phyloP scores from a whole-genome alignment of 345 rosid species.

The Citrus inodora region DNA sequence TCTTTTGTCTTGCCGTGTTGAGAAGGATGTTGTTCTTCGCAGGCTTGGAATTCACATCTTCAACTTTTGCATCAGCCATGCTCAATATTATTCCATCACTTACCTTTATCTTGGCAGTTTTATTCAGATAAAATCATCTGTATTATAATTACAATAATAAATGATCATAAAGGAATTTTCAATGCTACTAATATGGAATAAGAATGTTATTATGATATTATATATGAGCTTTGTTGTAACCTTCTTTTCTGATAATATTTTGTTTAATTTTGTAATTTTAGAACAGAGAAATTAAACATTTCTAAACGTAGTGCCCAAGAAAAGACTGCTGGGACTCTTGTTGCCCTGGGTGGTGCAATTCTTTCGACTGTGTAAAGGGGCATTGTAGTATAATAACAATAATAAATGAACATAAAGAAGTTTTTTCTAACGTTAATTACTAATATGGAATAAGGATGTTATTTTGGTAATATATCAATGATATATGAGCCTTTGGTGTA shows the following conservation, averaged over 20 bases:
- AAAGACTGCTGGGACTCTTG: background rate
- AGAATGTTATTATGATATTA: too few species aligned
- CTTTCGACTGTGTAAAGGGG: background rate
- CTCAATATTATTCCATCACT: conserved; percentile 1
- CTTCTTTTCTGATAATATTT: too few species aligned
- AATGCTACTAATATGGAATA: too few species aligned
- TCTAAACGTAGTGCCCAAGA: background rate
- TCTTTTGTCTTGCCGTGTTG: background rate
- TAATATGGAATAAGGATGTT: too few species aligned
- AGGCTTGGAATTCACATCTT: conserved; percentile 2
- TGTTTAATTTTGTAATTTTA: background rate
- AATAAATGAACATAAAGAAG: too few species aligned
- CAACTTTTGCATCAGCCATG: conserved; percentile 5
- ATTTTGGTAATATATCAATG: too few species aligned
- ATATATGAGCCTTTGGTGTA: too few species aligned
- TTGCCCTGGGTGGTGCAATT: background rate
- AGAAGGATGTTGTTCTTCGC: background rate
- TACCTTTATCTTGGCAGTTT: conserved; percentile 12
- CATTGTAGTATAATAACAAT: background rate
- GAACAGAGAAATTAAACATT: background rate
- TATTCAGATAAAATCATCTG: background rate
- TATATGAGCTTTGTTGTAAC: too few species aligned
- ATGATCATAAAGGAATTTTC: too few species aligned
- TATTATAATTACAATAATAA: too few species aligned
- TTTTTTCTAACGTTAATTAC: too few species aligned